Conservation (phyloP, 2,329 filamentous ascomycete genomes). For the Claviceps maximensis region DNA sequence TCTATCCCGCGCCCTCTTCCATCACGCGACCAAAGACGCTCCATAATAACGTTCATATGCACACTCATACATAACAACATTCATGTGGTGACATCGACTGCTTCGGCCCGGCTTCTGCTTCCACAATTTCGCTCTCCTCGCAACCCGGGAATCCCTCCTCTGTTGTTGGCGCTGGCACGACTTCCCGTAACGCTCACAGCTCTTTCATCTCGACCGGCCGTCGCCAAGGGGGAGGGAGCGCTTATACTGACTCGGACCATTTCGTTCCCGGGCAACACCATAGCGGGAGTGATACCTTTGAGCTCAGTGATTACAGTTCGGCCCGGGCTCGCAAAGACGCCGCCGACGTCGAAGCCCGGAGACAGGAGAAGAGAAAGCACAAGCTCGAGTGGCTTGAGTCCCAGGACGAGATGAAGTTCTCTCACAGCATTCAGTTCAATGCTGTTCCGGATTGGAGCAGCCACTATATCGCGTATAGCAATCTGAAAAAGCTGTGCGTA, state of each 20-base stretch:
- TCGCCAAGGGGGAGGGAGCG: constrained; percentile 25
- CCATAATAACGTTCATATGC: constrained; percentile 2
- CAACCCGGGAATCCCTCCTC: constrained; percentile 26
- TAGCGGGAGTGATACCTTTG: constrained; percentile 19
- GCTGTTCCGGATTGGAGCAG: constrained; percentile 99
- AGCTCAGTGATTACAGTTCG: constrained; percentile 28
- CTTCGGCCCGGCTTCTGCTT: constrained; percentile 11
- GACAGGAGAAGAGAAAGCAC: constrained; percentile 35
- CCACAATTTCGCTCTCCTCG: constrained; percentile 22
- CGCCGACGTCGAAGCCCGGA: constrained; percentile 20
- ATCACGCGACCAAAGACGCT: background rate
- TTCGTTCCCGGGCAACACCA: constrained; percentile 1
- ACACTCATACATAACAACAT: constrained; percentile 1
- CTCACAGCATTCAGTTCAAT: constrained; percentile 98
- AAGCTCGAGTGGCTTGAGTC: constrained; percentile 61
- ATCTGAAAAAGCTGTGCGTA: constrained; percentile 89
- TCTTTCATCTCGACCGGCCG: constrained; percentile 13
- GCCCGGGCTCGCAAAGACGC: constrained; percentile 17
- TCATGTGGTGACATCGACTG: constrained; percentile 1
- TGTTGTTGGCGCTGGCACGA: constrained; percentile 17
- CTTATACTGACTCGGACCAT: constrained; percentile 1
- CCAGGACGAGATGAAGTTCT: constrained; percentile 96
- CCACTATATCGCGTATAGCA: constrained; percentile 96
- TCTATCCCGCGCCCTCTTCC: background rate
- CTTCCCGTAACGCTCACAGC: constrained; percentile 10